Conservation (phyloP, 179 eudicot genomes). For the Beta corolliflora region DNA sequence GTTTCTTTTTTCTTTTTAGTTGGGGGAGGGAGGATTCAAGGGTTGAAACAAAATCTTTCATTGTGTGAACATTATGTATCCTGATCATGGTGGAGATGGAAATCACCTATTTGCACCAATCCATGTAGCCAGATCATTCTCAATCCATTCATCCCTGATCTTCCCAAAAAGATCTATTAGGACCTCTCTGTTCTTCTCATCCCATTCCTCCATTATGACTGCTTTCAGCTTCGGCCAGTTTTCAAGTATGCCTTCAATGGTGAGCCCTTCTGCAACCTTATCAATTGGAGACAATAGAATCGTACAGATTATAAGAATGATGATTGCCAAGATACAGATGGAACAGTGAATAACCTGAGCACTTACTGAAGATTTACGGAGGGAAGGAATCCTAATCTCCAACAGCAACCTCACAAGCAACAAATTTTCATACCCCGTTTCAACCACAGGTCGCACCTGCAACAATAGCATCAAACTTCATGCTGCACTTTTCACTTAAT, state of each 20-base stretch:
- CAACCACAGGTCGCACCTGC: constrained; percentile 96
- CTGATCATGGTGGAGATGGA: constrained; percentile 12
- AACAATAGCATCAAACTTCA: constrained; percentile 16
- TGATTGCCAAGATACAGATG: not conserved
- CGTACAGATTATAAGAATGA: not conserved
- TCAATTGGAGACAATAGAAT: not conserved
- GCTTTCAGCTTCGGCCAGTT: constrained; percentile 78
- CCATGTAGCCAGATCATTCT: constrained; percentile 77
- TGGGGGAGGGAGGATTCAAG: not conserved
- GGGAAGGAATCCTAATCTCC: constrained; percentile 66
- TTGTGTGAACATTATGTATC: not conserved
- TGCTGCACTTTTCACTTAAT: constrained; percentile 8
- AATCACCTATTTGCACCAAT: constrained; percentile 88
- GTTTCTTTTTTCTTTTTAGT: not conserved
- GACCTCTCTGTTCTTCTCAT: constrained; percentile 58
- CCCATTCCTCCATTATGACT: constrained; percentile 81
- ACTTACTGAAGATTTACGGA: constrained; percentile 84
- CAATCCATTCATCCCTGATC: constrained; percentile 94
- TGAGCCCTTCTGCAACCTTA: constrained; percentile 86
- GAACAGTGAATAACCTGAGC: constrained; percentile 4
- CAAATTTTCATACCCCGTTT: constrained; percentile 93
- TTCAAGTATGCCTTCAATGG: constrained; percentile 67
- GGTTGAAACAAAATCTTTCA: not conserved
- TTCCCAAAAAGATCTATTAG: constrained; percentile 82
- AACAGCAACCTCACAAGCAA: constrained; percentile 88